Evolutionary conservation across 2,329 filamentous ascomycete genomes (phyloP).

Genomic region (Shiraia sp.): DNA sequence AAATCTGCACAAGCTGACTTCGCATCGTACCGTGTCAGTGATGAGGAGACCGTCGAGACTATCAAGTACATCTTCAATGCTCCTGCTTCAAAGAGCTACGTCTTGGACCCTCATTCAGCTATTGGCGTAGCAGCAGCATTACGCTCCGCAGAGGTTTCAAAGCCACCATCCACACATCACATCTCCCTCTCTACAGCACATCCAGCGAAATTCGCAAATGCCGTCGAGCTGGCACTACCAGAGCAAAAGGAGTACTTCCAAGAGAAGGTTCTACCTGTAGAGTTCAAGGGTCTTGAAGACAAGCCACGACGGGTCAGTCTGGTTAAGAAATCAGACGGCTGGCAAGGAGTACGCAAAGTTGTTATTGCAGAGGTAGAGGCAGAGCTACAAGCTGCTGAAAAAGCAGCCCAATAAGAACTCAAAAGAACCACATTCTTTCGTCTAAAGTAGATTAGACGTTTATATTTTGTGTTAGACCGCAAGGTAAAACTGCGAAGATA

Average conservation of each 20-base stretch:
- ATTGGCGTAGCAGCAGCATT: slow-evolving; percentile 79
- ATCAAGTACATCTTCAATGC: slow-evolving; percentile 54
- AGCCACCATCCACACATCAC: slow-evolving; percentile 60
- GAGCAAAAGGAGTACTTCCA: slow-evolving; percentile 76
- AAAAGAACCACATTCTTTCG: too few species aligned
- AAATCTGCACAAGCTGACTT: slow-evolving; percentile 73
- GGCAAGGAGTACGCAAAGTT: slow-evolving; percentile 74
- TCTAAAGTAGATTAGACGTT: too few species aligned
- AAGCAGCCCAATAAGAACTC: slow-evolving; percentile 13
- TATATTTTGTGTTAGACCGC: too few species aligned
- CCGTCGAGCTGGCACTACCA: slow-evolving; percentile 78
- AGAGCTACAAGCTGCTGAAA: slow-evolving; percentile 39
- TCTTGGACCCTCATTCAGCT: slow-evolving; percentile 91
- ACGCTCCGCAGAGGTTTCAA: slow-evolving; percentile 64
- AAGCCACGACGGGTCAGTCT: slow-evolving; percentile 74
- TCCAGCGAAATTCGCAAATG: slow-evolving; percentile 89
- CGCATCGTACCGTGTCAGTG: slow-evolving; percentile 72
- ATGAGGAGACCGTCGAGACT: slow-evolving; percentile 54
- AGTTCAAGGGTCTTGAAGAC: slow-evolving; percentile 79
- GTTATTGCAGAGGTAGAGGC: slow-evolving; percentile 72
- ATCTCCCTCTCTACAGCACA: slow-evolving; percentile 92
- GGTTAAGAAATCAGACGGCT: slow-evolving; percentile 66
- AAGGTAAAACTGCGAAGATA: too few species aligned
- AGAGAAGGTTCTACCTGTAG: slow-evolving; percentile 73
- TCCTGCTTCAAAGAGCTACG: slow-evolving; percentile 61